These are phyloP conservation scores for Talaromyces trachyspermus DNA, from an alignment of 495 filamentous ascomycete genomes.

Conservation along the genomic window DNA sequence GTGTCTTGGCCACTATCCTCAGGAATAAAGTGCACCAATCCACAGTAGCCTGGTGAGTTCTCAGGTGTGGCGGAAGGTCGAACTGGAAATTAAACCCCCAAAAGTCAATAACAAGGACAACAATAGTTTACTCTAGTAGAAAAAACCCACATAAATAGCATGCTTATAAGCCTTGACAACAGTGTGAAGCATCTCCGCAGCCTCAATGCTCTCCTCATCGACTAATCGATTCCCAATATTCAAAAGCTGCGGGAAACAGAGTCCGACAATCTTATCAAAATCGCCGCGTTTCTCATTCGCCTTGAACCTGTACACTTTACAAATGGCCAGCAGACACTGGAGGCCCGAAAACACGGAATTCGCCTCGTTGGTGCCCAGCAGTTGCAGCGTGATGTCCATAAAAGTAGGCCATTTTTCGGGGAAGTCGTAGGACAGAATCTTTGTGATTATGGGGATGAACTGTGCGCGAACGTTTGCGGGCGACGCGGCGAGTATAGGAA, in stretches of 20 bases:
- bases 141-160: conserved; percentile 77
- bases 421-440: conserved; percentile 92
- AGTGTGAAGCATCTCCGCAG: conserved; percentile 92
- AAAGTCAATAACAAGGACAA: conserved; percentile 13
- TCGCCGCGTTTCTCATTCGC: conserved; percentile 70
- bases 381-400: conserved; percentile 79
- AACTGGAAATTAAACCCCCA: conserved; percentile 49
- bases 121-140: neutral
- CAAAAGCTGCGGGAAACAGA: conserved; percentile 85
- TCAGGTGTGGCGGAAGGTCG: conserved; percentile 71
- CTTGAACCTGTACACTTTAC: conserved; percentile 91
- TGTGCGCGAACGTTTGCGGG: conserved; percentile 76
- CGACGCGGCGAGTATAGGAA: conserved; percentile 79
- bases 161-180: conserved; percentile 96
- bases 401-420: conserved; percentile 90
- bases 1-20: conserved; percentile 75
- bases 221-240: conserved; percentile 80
- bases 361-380: conserved; percentile 76
- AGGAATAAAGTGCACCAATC: conserved; percentile 95
- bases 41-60: conserved; percentile 73
- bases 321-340: conserved; percentile 89
- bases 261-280: conserved; percentile 89
- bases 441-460: conserved; percentile 86
- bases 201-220: conserved; percentile 83
- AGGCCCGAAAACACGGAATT: conserved; percentile 84